A percentile compares a stretch with the other conserved stretches of the same genome.
phyloP scores from a whole-genome alignment of 768 basidiomycete genomes.

The Lactarius indigo region DNA sequence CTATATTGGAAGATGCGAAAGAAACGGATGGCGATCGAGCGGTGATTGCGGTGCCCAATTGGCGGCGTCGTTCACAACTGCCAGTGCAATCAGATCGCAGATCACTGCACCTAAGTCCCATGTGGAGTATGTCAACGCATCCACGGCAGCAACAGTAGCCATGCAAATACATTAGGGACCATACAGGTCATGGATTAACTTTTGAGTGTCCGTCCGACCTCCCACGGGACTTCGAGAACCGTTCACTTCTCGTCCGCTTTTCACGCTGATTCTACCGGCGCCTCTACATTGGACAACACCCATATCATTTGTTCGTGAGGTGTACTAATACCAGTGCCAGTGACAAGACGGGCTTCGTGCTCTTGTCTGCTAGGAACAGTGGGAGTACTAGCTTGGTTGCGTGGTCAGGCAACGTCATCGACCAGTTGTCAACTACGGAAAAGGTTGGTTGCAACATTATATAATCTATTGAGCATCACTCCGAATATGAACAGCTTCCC shows the following conservation, averaged over 20 bases:
- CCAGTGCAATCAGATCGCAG: no score
- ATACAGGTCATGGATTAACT: background rate
- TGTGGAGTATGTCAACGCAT: background rate
- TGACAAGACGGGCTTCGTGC: background rate
- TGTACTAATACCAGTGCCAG: background rate
- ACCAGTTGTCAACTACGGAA: background rate
- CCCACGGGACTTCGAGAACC: background rate
- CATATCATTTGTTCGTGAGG: no score
- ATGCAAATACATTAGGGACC: background rate
- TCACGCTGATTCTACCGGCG: background rate
- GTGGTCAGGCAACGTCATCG: background rate
- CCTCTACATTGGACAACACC: background rate
- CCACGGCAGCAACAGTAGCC: background rate
- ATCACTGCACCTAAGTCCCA: background rate
- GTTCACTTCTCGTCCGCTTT: background rate
- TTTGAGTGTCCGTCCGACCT: no score
- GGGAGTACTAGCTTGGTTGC: no score
- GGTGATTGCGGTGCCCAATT: background rate
- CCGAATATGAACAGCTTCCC: background rate
- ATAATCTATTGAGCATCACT: background rate
- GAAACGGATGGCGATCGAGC: background rate
- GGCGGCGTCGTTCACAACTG: no score
- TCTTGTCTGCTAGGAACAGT: background rate
- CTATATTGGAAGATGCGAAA: background rate
- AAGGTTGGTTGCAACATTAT: background rate